Percentiles rank a stretch among this genome's conserved stretches.
These are phyloP conservation scores for Geranomyces variabilis DNA, from an alignment of 192 early-diverging fungal genomes.

Conservation along the genomic window DNA sequence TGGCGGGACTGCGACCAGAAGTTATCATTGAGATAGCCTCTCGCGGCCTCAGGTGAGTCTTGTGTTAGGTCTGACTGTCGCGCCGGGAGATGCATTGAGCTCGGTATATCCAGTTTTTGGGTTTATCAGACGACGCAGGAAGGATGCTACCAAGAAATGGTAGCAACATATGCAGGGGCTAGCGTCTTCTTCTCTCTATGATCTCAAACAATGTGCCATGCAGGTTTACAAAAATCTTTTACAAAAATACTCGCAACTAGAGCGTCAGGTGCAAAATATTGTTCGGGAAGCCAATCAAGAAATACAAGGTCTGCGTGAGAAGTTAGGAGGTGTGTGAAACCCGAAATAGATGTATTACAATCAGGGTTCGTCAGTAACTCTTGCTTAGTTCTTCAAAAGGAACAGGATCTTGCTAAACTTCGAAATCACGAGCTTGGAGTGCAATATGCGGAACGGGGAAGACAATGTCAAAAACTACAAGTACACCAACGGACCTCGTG, in stretches of 20 bases:
- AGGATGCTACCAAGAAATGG: slow-evolving; percentile 45
- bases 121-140: slow-evolving; percentile 51
- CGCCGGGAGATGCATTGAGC: neutral
- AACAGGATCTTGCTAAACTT: slow-evolving; percentile 43
- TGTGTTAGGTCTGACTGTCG: no score
- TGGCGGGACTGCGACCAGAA: slow-evolving; percentile 50
- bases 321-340: slow-evolving; percentile 21
- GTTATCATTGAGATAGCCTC: slow-evolving; percentile 48
- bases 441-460: slow-evolving; percentile 43
- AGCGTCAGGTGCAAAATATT: slow-evolving; percentile 39
- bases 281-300: slow-evolving; percentile 53
- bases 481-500: slow-evolving; percentile 5
- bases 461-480: slow-evolving; percentile 52
- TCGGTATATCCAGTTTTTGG: slow-evolving; percentile 37
- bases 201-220: no score
- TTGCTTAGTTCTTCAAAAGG: slow-evolving; percentile 32
- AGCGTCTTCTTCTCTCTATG: neutral
- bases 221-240: slow-evolving; percentile 41
- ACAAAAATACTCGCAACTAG: slow-evolving; percentile 43
- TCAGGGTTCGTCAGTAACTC: no score
- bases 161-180: slow-evolving; percentile 9
- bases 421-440: slow-evolving; percentile 45
- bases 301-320: slow-evolving; percentile 41
- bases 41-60: slow-evolving; percentile 34
- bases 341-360: no score